Evolutionary conservation across 805 yeast species (phyloP), one percentile per base, ranked within the genome.

Genomic region (Suhomyces prunicola): DNA sequence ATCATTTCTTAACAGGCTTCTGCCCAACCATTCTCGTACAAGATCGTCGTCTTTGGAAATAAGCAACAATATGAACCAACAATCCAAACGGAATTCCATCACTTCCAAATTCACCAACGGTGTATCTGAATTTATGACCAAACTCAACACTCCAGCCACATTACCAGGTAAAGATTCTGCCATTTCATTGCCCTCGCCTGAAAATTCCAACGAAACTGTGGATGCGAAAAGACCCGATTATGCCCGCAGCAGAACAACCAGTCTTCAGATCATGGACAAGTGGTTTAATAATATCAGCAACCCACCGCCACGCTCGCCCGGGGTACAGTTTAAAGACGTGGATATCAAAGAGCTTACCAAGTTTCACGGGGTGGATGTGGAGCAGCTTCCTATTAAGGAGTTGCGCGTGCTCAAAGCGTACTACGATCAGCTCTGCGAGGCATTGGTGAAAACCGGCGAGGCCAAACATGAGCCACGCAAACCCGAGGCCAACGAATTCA

Each of bases 41-140:
- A 59, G 78, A 44, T 74, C 78, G 5, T 71, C 74, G 3, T 74
- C 78, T 1, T 55, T 69, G 23, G 74, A 71, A 9, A 57, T 45
- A 23, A 50, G 54, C 39, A 44, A 29, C n/a, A 54, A 57, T 27
- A 22, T 55, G n/a, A 50, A 31, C 8, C 22, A n/a, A 27, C 33
- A 17, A 10, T 22, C 24, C 35, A 67, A 69, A 51, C 60, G 70
- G 31, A 69, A 64, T 51, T 67, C 74, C 9, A 66, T 71, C 13
- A 69, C 75, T n/a, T 63, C 72, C 22, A 75, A 73, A 57, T 60
- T 74, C 44, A 64, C 74, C n/a, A 63, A 57, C n/a, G 79, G 79
- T 0, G 72, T 75, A 7, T 56, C 70, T 13, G 79, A 75, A 52
- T 69, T 75, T 44, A 74, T 75, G 76, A 73, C 72, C 13, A 74